Conservation (phyloP, 176 grass and related monocot species). For the Cenchrus fungigraminus region DNA sequence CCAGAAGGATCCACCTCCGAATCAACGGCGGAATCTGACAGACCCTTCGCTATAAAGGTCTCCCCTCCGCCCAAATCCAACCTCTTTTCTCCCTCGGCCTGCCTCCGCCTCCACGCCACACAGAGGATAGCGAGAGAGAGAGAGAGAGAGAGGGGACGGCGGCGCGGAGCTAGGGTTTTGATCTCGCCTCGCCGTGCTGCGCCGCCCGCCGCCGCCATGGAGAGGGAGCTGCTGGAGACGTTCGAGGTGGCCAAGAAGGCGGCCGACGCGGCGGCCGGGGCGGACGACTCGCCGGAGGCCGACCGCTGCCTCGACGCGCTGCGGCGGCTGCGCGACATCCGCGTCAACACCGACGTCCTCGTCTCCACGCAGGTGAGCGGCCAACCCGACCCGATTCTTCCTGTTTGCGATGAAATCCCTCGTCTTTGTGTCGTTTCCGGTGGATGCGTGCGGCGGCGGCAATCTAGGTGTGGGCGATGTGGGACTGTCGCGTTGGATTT, state of each 20-base stretch:
- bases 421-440: neutral
- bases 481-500: neutral
- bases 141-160: constrained; percentile 19
- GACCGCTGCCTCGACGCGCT: constrained; percentile 87
- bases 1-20: constrained; percentile 50
- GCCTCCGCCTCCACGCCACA: neutral
- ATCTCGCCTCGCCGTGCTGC: constrained; percentile 3
- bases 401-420: neutral
- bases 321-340: constrained; percentile 63
- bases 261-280: constrained; percentile 57
- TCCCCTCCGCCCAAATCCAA: neutral
- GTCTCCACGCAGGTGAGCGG: constrained; percentile 83
- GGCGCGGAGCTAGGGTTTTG: constrained; percentile 68
- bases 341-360: constrained; percentile 79
- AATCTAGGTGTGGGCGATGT: neutral
- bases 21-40: constrained; percentile 42
- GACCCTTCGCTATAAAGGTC: constrained; percentile 28
- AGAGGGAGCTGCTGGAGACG: constrained; percentile 86
- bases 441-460: constrained; percentile 29
- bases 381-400: neutral
- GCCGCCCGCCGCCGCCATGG: constrained; percentile 55
- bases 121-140: neutral
- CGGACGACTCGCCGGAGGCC: constrained; percentile 62
- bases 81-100: constrained; percentile 18
- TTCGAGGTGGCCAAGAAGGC: constrained; percentile 95